phyloP scores from a whole-genome alignment of 495 filamentous ascomycete species.

The Geoglossum glabrum region DNA sequence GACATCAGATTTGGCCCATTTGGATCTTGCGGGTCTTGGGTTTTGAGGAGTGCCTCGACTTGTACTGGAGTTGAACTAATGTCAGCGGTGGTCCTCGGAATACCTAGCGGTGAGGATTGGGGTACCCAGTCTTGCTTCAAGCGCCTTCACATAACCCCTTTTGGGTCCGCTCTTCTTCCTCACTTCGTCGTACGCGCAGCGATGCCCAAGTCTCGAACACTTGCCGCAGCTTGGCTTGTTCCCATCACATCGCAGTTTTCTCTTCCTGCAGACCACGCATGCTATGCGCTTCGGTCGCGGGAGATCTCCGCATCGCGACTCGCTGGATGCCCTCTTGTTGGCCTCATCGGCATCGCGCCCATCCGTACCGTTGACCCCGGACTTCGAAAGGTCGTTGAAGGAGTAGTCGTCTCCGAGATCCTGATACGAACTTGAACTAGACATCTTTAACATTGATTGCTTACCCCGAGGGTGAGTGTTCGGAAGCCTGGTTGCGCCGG shows the following conservation, averaged over 20 bases:
- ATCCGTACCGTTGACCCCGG: conserved; percentile 13
- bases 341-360: not conserved
- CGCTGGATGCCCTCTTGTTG: conserved; percentile 11
- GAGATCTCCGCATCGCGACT: conserved; percentile 25
- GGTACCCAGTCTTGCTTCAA: conserved; percentile 86
- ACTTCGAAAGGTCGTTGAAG: conserved; percentile 36
- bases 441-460: conserved; percentile 4
- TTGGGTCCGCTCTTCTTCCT: conserved; percentile 96
- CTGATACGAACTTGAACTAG: not conserved
- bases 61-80: conserved; percentile 40
- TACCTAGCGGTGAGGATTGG: not conserved
- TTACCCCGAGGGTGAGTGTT: not conserved
- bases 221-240: conserved; percentile 76
- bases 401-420: conserved; percentile 25
- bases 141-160: conserved; percentile 89
- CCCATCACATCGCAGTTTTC: conserved; percentile 73
- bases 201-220: conserved; percentile 71
- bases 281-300: conserved; percentile 85
- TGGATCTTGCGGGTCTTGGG: conserved; percentile 25
- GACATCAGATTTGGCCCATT: conserved; percentile 4
- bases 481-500: not conserved
- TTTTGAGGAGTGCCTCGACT: conserved; percentile 81
- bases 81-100: not conserved
- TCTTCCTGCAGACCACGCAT: conserved; percentile 86
- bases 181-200: conserved; percentile 88